Percentiles rank a stretch among this genome's conserved stretches.
phyloP scores from a whole-genome alignment of 495 filamentous ascomycete species.

The Lasiosphaeria ovina region DNA sequence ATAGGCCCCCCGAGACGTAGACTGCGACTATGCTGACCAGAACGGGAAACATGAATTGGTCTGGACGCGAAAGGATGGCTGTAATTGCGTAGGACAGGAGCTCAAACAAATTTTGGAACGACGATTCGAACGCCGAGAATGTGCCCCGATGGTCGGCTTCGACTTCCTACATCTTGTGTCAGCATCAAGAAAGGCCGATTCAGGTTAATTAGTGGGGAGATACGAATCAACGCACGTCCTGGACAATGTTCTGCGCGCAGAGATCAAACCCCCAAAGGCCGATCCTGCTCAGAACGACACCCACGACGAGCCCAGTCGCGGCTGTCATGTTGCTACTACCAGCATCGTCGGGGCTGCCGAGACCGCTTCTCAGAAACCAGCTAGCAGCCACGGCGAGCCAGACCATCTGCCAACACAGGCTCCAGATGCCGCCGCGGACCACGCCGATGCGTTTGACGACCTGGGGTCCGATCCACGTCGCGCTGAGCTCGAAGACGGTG shows the following conservation, averaged over 20 bases:
- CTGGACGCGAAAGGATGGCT: conserved; percentile 55
- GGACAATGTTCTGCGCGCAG: conserved; percentile 61
- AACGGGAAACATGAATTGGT: conserved; percentile 60
- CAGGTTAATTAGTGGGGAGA: not conserved
- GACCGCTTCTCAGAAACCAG: conserved; percentile 42
- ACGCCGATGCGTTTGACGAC: conserved; percentile 56
- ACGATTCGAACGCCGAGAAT: conserved; percentile 62
- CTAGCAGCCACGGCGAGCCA: conserved; percentile 45
- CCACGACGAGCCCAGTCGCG: conserved; percentile 47
- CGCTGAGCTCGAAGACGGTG: conserved; percentile 44
- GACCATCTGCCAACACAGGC: conserved; percentile 58
- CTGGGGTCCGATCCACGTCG: conserved; percentile 50
- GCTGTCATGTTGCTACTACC: conserved; percentile 27
- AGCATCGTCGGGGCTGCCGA: not conserved
- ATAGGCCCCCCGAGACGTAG: conserved; percentile 47
- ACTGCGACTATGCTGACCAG: conserved; percentile 56
- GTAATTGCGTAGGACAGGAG: conserved; percentile 60
- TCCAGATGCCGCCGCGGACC: conserved; percentile 62
- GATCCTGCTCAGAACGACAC: conserved; percentile 56
- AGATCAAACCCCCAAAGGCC: conserved; percentile 71
- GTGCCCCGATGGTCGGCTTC: conserved; percentile 48
- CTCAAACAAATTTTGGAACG: conserved; percentile 66
- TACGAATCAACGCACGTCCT: conserved; percentile 50
- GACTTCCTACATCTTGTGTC: conserved; percentile 42
- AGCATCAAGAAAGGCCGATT: not conserved